Evolutionary conservation across 2,329 filamentous ascomycete genomes (phyloP), one percentile per base, ranked within the genome.

Genomic region (Hypoxylon sp.): DNA sequence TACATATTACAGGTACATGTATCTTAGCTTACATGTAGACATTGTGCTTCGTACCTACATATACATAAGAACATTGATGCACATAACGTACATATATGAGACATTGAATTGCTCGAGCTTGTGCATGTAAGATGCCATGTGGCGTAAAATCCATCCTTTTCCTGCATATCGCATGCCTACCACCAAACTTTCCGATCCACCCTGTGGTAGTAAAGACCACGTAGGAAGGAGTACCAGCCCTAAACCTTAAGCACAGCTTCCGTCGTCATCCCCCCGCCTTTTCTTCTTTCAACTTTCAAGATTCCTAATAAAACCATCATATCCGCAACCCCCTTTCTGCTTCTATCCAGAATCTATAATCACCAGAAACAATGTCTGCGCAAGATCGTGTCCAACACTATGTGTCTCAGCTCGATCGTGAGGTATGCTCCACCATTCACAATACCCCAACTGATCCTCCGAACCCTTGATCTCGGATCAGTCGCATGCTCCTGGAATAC

Each of bases 361-460:
- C 31, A 60, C 61, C 60, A 71, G 73, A 75, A 81, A 88, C 77
- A 75, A 94, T 94, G 91, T 91, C 90, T 81, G 86, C 87, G 71
- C 92, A 94, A 83, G 92, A 94, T 77, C 90, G 90, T 81, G 88
- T 91, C 74, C 91, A 94, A 82, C 86, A 91, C 77, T 91, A 93
- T 78, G 86, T 96, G 79, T 87, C 88, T 76, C 87, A 91, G 84
- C 90, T 97, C 83, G 93, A 97, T 84, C 91, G 90, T 79, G 92
- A 94, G 90, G 92, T 94, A 83, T 74, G 88, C 71, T 54, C 19
- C 33, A 55, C 55, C 47, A 52, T 48, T 35, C 39, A 44, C 9
- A 24, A 9, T 53, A 17, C 52, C 24, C 22, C 58, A 55, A 44
- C 59, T 54, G 48, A 22, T 50, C 50, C 52, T 26, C 48, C 51